These are phyloP conservation scores for Pseudovirgaria hyperparasitica DNA, from an alignment of 2,329 filamentous ascomycete genomes.

Conservation along the genomic window DNA sequence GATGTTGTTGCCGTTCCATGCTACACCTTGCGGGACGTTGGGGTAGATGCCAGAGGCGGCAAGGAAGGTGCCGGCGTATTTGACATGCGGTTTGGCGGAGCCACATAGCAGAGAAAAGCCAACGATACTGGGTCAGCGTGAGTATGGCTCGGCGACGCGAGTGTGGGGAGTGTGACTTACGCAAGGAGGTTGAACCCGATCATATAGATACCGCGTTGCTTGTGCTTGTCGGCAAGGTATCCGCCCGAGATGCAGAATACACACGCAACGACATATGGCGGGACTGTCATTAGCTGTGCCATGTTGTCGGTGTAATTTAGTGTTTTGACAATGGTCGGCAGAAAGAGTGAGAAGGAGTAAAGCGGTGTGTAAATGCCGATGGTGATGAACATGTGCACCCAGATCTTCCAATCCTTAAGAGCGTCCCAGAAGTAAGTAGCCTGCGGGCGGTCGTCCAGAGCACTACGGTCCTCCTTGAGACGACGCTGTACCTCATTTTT, in stretches of 20 bases:
- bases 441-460: conserved; percentile 13
- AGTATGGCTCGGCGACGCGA: neutral
- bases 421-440: conserved; percentile 15
- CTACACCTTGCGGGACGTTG: conserved; percentile 39
- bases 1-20: conserved; percentile 45
- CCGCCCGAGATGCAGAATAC: conserved; percentile 11
- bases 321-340: conserved; percentile 49
- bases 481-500: conserved; percentile 18
- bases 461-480: conserved; percentile 11
- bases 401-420: conserved; percentile 22
- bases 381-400: conserved; percentile 20
- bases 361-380: conserved; percentile 21
- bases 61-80: conserved; percentile 30
- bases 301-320: conserved; percentile 47
- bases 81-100: conserved; percentile 16
- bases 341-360: conserved; percentile 28
- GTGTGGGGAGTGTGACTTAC: conserved; percentile 6
- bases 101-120: conserved; percentile 28
- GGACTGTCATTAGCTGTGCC: conserved; percentile 50
- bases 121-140: conserved; percentile 11
- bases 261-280: conserved; percentile 42
- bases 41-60: conserved; percentile 34
- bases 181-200: conserved; percentile 9
- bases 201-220: conserved; percentile 11
- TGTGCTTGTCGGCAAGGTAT: conserved; percentile 9